Evolutionary conservation across 768 basidiomycete genomes (phyloP).

Genomic region (Trametes sanguinea): DNA sequence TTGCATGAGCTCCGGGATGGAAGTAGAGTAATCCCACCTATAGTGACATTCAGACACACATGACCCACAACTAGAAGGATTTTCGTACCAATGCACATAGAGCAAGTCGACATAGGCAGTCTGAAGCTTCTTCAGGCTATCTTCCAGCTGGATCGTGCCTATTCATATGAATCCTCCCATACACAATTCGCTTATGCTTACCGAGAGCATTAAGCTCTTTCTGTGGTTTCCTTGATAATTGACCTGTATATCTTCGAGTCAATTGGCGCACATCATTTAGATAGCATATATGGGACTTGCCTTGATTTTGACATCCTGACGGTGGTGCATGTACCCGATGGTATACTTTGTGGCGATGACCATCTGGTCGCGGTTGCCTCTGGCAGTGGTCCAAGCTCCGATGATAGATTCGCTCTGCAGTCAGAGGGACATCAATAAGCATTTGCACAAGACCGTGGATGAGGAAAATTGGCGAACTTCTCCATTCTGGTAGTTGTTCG

Average conservation of each 20-base stretch:
- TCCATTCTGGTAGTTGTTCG: constrained; percentile 33
- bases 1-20: constrained; percentile 47
- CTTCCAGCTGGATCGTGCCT: too few relatives aligned
- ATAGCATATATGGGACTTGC: neutral
- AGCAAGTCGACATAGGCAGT: constrained; percentile 48
- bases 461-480: neutral
- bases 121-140: constrained; percentile 42
- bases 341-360: constrained; percentile 35
- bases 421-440: constrained; percentile 18
- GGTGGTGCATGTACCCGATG: neutral
- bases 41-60: constrained; percentile 40
- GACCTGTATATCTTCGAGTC: constrained; percentile 5
- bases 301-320: constrained; percentile 1
- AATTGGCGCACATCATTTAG: too few relatives aligned
- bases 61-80: too few relatives aligned
- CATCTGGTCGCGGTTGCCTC: constrained; percentile 40
- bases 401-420: constrained; percentile 34
- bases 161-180: too few relatives aligned
- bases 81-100: constrained; percentile 41
- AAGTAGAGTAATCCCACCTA: constrained; percentile 45
- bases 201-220: constrained; percentile 14
- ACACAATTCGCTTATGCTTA: constrained; percentile 35
- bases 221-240: constrained; percentile 16
- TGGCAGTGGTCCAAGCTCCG: constrained; percentile 43
- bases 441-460: constrained; percentile 22